These are phyloP conservation scores for Backusella parvicylindrica DNA, from an alignment of 192 early-diverging fungal genomes.

Conservation along the genomic window DNA sequence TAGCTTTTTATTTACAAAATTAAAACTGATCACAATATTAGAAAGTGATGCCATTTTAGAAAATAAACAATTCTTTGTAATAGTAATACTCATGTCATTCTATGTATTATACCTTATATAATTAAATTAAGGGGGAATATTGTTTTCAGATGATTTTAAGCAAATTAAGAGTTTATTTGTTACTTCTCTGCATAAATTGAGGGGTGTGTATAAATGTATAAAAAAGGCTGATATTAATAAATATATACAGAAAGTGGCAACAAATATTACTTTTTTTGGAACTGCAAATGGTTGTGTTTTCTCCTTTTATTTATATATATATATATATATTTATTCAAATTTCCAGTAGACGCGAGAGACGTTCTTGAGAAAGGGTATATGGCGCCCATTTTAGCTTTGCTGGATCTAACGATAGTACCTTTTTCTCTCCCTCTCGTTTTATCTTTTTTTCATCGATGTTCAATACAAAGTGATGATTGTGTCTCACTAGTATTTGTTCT, in stretches of 20 bases:
- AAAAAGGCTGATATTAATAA: neutral
- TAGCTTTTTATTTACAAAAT: no score
- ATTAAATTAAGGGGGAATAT: no score
- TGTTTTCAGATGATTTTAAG: neutral
- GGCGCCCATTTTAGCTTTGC: neutral
- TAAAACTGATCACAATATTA: no score
- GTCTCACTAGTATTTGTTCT: constrained; percentile 36
- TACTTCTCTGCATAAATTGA: neutral
- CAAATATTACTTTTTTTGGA: neutral
- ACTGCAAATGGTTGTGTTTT: neutral
- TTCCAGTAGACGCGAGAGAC: neutral
- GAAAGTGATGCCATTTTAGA: neutral
- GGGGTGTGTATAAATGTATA: neutral
- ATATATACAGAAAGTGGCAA: neutral
- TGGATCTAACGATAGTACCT: neutral
- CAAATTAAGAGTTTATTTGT: neutral
- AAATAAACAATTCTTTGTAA: neutral
- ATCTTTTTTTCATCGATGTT: neutral
- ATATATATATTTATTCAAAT: neutral
- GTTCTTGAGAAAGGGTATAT: neutral
- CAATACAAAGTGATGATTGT: constrained; percentile 6
- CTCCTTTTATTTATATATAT: neutral
- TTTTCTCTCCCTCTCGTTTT: neutral
- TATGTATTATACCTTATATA: neutral
- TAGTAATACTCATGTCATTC: neutral